Evolutionary conservation across 495 filamentous ascomycete genomes (phyloP), one percentile per base, ranked within the genome.

Genomic region (Penicillium pulvis): DNA sequence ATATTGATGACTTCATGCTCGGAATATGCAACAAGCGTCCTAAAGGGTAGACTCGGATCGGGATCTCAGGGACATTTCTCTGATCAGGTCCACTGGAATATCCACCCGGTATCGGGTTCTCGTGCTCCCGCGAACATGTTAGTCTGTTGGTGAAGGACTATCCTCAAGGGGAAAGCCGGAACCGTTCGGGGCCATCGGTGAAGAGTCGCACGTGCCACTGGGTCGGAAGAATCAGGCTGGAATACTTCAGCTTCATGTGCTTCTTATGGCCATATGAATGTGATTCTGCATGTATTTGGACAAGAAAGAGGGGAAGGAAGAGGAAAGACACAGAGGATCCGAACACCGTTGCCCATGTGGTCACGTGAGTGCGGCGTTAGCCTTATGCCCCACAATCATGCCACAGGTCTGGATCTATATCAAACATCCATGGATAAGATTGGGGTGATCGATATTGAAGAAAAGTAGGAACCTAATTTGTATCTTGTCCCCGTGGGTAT

Each of bases 1-100:
- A 59, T 36, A 65, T 57, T n/a, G 43, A 68, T 68, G 64, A 70
- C 60, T 58, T 68, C 67, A 70, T 65, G 28, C 2, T 64, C 46
- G 57, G 54, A 14, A 56, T 14, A 6, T 9, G 12, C 23, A 12
- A 8, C 10, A 31, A 2, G 17, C 43, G 20, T 36, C 47, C 54
- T 43, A 48, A 61, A 51, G 59, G 64, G 50, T 64, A 58, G 53
- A 53, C 14, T 36, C 63, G 66, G 66, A 64, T 57, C 60, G 58
- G 55, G 52, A 61, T 46, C 20, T 51, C 20, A 36, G 5, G 28
- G 8, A 42, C 33, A 50, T 39, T n/a, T 33, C 43, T 57, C 17
- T 54, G 43, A 23, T 59, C 52, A 58, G 59, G 39, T 54, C 62
- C 62, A 65, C 61, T 45, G 30, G 9, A 31, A 39, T 23, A 23